Evolutionary conservation across 1,139 yeast species (phyloP).

Genomic region (Pichiaceae sp.): DNA sequence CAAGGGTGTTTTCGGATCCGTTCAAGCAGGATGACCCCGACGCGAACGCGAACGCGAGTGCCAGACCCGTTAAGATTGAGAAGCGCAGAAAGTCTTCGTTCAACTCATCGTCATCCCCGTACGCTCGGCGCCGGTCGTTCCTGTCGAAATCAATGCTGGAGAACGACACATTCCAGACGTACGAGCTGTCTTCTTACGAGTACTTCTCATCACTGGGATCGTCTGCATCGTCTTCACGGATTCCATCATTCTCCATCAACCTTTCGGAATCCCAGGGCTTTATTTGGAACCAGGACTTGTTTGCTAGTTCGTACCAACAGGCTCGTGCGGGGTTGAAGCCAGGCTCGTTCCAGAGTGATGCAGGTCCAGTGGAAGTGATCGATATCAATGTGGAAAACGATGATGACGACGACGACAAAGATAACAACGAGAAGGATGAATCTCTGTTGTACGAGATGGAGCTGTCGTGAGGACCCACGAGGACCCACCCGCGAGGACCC

Average conservation of each 20-base stretch:
- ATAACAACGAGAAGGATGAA: too few species aligned
- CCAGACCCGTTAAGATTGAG: background rate
- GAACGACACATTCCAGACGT: slow-evolving; percentile 50
- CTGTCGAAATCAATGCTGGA: slow-evolving; percentile 55
- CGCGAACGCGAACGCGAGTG: too few species aligned
- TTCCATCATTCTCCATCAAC: slow-evolving; percentile 30
- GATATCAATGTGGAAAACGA: slow-evolving; percentile 21
- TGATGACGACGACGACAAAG: slow-evolving; percentile 26
- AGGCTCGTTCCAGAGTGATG: slow-evolving; percentile 19
- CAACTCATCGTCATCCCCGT: slow-evolving; percentile 41
- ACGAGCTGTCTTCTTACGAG: slow-evolving; percentile 34
- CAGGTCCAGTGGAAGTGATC: slow-evolving; percentile 1
- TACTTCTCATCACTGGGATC: slow-evolving; percentile 1
- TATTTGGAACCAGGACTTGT: slow-evolving; percentile 64
- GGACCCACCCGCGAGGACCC: too few species aligned
- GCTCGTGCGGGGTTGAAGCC: slow-evolving; percentile 29
- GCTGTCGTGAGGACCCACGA: too few species aligned
- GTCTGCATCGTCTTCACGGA: slow-evolving; percentile 17
- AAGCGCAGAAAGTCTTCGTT: slow-evolving; percentile 30
- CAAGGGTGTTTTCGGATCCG: too few species aligned
- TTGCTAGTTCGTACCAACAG: slow-evolving; percentile 62
- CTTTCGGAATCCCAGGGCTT: slow-evolving; percentile 67
- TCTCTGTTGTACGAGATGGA: too few species aligned
- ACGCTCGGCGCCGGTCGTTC: slow-evolving; percentile 53
- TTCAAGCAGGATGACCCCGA: too few species aligned